Percentiles rank a stretch among this genome's conserved stretches.
Evolutionary conservation across 2,329 filamentous ascomycete genomes (phyloP).

Genomic region (Tolypocladium album): DNA sequence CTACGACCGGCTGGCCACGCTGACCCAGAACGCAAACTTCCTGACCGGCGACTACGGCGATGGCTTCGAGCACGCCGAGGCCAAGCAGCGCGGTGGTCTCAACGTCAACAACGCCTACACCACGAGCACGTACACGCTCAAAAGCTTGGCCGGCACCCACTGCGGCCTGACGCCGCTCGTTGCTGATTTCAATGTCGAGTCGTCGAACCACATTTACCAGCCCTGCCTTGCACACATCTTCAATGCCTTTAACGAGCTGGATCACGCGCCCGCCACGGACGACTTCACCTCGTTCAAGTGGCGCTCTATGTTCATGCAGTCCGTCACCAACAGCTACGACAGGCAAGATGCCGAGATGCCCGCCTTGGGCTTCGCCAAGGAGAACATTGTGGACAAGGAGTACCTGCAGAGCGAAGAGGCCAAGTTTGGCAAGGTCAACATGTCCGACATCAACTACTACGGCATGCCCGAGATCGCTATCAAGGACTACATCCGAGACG

Average conservation of each 20-base stretch:
- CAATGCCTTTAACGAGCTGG: slow-evolving; percentile 18
- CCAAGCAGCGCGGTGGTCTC: slow-evolving; percentile 24
- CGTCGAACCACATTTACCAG: slow-evolving; percentile 30
- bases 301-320: slow-evolving; percentile 21
- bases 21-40: slow-evolving; percentile 20
- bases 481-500: slow-evolving; percentile 20
- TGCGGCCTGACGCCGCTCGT: slow-evolving; percentile 30
- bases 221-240: slow-evolving; percentile 31
- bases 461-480: slow-evolving; percentile 19
- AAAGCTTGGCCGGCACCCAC: slow-evolving; percentile 28
- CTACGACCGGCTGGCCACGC: slow-evolving; percentile 12
- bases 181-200: slow-evolving; percentile 31
- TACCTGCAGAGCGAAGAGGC: slow-evolving; percentile 16
- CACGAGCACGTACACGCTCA: slow-evolving; percentile 30
- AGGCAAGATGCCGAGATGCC: slow-evolving; percentile 20
- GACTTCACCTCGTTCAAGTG: slow-evolving; percentile 17
- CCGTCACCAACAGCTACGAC: slow-evolving; percentile 21
- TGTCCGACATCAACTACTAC: slow-evolving; percentile 24
- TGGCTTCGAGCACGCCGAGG: slow-evolving; percentile 17
- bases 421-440: slow-evolving; percentile 16
- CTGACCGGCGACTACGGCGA: slow-evolving; percentile 23
- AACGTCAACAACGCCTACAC: slow-evolving; percentile 28
- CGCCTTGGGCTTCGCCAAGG: slow-evolving; percentile 16
- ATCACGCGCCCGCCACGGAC: neutral
- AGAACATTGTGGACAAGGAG: slow-evolving; percentile 15